Percentiles rank a stretch among this genome's conserved stretches.
Evolutionary conservation across 805 yeast genomes (phyloP).

Genomic region (Lachancea quebecensis): DNA sequence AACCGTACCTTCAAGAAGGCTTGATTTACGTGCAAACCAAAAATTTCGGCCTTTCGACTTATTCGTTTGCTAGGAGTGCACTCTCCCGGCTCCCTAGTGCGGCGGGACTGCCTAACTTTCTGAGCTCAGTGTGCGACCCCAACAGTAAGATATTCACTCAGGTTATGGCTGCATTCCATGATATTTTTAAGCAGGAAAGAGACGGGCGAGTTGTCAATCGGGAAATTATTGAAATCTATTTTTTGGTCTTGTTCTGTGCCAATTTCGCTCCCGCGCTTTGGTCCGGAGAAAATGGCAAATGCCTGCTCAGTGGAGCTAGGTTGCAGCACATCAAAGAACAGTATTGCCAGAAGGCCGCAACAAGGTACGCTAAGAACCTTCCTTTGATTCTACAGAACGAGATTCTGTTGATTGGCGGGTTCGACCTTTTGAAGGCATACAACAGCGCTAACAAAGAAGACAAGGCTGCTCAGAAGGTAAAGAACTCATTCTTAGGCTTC

Average conservation of each 20-base stretch:
- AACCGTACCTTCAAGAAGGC: conserved; percentile 36
- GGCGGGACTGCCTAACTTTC: conserved; percentile 43
- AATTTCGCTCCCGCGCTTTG: conserved; percentile 21
- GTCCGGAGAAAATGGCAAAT: conserved; percentile 11
- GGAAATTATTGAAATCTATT: conserved; percentile 30
- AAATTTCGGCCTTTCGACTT: conserved; percentile 19
- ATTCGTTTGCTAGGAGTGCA: conserved; percentile 41
- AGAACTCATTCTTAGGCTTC: conserved; percentile 32
- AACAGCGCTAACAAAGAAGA: conserved; percentile 2
- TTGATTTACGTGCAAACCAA: conserved; percentile 23
- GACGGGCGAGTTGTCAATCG: conserved; percentile 22
- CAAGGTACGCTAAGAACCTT: conserved; percentile 23
- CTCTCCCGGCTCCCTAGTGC: conserved; percentile 45
- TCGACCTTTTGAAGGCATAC: conserved; percentile 14
- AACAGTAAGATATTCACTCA: conserved; percentile 28
- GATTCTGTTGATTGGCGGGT: conserved; percentile 25
- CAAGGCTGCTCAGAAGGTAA: conserved; percentile 3
- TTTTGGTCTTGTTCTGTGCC: conserved; percentile 24
- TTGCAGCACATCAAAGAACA: conserved; percentile 14
- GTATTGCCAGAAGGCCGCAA: conserved; percentile 20
- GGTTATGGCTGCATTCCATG: conserved; percentile 13
- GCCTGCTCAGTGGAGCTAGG: conserved; percentile 12
- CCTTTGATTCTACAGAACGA: conserved; percentile 21
- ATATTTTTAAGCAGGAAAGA: conserved; percentile 20
- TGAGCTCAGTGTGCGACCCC: conserved; percentile 32